A percentile compares a stretch with the other conserved stretches of the same genome.
phyloP scores from a whole-genome alignment of 441 rosid genomes.

The Lepidium campestre region DNA sequence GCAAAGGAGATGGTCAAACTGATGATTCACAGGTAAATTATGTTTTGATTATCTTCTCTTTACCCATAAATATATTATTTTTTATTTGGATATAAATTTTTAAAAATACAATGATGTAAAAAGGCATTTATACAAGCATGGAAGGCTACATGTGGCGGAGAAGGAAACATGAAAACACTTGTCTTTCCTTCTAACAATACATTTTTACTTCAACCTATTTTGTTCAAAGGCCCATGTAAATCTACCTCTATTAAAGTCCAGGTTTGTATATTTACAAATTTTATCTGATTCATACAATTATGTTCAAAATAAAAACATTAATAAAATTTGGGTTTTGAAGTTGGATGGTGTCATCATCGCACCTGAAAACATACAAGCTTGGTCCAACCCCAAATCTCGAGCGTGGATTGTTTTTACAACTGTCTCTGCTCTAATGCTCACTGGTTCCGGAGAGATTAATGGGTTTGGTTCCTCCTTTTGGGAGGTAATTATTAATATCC shows the following conservation, averaged over 20 bases:
- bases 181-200: slow-evolving; percentile 8
- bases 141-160: not conserved
- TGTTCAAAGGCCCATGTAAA: slow-evolving; percentile 22
- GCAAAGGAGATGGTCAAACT: slow-evolving; percentile 14
- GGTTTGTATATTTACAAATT: not conserved
- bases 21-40: slow-evolving; percentile 17
- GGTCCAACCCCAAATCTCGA: not conserved
- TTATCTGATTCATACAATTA: not conserved
- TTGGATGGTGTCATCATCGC: slow-evolving; percentile 20
- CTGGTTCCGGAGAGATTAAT: slow-evolving; percentile 22
- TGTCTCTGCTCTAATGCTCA: not conserved
- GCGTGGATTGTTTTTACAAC: slow-evolving; percentile 4
- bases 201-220: slow-evolving; percentile 14
- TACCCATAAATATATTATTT: not conserved
- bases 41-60: not conserved
- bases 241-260: slow-evolving; percentile 6
- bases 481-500: slow-evolving; percentile 12
- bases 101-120: not conserved
- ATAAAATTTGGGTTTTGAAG: not conserved
- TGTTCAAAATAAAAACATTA: not conserved
- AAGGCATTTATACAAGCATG: slow-evolving; percentile 16
- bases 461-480: slow-evolving; percentile 22
- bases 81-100: not conserved
- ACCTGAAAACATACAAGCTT: slow-evolving; percentile 2
- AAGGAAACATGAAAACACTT: slow-evolving; percentile 10